Base-by-base conservation (phyloP, 345 rosid genomes). In the Tarenaya hassleriana region DNA sequence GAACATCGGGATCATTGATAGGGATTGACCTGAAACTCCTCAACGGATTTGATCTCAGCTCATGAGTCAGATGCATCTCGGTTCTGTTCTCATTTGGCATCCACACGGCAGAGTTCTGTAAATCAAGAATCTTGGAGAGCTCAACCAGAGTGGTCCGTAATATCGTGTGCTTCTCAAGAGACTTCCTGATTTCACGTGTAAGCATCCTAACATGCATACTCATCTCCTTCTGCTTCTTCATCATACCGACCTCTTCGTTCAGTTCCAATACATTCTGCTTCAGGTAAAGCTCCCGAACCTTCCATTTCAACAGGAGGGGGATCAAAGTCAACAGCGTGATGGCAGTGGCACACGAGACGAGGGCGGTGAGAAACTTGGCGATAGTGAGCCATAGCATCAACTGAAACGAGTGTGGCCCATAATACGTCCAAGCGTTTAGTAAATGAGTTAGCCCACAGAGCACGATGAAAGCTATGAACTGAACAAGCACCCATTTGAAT, bases 101-200 rank as follows among this genome's bases (percentile, higher is more conserved):
- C 94, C 94, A 84, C 55, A 84, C 75, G 0, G 83, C 88, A 56
- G 88, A 84, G 39, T 78, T 84, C 60, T 78, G 85, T 67, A 84
- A 72, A 18, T 55, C 77, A 50, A 84, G 46, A 7, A 86, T 81
- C 72, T 84, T 78, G 7, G 94, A 77, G 34, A 84, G 65, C 75
- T 84, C 86, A 11, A 76, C 86, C 62, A 84, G 62, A 3, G 88
- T 84, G 1, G 88, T 84, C 65, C 78, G 7, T 46, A 84, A 59
- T 44, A 84, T 75, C 3, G 69, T 81, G 48, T 81, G 94, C 50
- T 79, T 64, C 63, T 84, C 83, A 56, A 84, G 77, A 0, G 83
- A 78, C 41, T 78, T 84, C 18, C 94, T 64, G 55, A 84, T 84
- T 75, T 81, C 94, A 52, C 62, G 88, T 15, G 83, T 84, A 34